phyloP scores from a whole-genome alignment of 495 filamentous ascomycete genomes.

The Glonium stellatum region DNA sequence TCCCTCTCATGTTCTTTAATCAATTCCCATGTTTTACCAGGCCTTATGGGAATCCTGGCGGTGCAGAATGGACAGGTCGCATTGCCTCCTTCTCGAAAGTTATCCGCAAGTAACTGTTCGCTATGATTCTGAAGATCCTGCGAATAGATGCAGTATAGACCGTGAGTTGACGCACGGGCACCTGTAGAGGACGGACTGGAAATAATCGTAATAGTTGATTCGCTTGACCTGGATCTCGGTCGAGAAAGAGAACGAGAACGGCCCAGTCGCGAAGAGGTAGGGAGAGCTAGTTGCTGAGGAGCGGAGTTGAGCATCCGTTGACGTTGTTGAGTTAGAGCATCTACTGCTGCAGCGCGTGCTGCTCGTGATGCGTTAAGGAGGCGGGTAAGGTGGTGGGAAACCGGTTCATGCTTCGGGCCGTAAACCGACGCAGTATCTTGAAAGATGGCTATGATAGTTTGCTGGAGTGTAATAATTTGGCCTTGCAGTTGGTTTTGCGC shows the following conservation, averaged over 20 bases:
- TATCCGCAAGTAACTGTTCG: conserved; percentile 13
- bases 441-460: conserved; percentile 16
- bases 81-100: conserved; percentile 11
- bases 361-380: conserved; percentile 16
- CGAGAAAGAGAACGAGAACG: background rate
- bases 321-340: conserved; percentile 15
- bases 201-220: background rate
- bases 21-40: conserved; percentile 14
- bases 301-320: conserved; percentile 13
- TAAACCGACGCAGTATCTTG: conserved; percentile 6
- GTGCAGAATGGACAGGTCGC: conserved; percentile 18
- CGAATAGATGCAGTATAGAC: conserved; percentile 18
- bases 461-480: conserved; percentile 19
- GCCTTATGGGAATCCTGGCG: conserved; percentile 6
- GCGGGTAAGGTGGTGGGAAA: conserved; percentile 7
- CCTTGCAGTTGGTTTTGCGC: conserved; percentile 22
- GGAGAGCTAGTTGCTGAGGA: background rate
- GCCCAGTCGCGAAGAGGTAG: background rate
- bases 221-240: background rate
- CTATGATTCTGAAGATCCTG: conserved; percentile 13
- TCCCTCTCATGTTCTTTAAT: conserved; percentile 10
- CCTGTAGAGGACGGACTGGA: background rate
- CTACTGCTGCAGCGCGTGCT: conserved; percentile 8
- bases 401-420: background rate
- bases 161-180: background rate